These are phyloP conservation scores for Oryza glumipatula DNA, from an alignment of 176 grass and related monocot species.

Conservation along the genomic window DNA sequence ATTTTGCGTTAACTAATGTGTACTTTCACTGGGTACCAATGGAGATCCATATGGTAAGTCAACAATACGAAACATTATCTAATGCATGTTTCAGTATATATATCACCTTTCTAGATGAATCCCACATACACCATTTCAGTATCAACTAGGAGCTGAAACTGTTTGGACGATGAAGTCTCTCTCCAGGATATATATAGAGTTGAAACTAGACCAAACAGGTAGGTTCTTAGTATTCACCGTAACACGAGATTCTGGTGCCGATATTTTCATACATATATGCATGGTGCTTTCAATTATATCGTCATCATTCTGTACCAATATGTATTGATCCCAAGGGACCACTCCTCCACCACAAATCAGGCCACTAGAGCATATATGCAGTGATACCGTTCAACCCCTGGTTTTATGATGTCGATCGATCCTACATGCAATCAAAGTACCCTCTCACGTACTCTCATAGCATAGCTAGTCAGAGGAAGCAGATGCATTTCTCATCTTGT, in stretches of 20 bases:
- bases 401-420: neutral
- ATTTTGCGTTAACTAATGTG: neutral
- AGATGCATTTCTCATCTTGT: neutral
- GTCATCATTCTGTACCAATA: neutral
- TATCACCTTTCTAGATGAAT: neutral
- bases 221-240: neutral
- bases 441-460: too few species aligned
- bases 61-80: neutral
- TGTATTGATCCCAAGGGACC: conserved; percentile 13
- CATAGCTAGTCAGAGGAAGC: neutral
- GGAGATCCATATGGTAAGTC: neutral
- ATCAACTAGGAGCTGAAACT: too few species aligned
- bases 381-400: neutral
- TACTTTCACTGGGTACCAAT: neutral
- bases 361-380: neutral
- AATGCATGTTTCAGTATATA: neutral
- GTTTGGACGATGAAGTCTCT: too few species aligned
- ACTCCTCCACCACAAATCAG: conserved; percentile 14
- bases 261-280: neutral
- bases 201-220: too few species aligned
- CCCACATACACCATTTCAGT: neutral
- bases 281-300: conserved; percentile 11
- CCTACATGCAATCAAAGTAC: conserved; percentile 33
- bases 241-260: neutral
- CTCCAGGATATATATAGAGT: too few species aligned